These are phyloP conservation scores for Cladosporium cucumerinum DNA, from an alignment of 2,329 filamentous ascomycete genomes.

Conservation along the genomic window DNA sequence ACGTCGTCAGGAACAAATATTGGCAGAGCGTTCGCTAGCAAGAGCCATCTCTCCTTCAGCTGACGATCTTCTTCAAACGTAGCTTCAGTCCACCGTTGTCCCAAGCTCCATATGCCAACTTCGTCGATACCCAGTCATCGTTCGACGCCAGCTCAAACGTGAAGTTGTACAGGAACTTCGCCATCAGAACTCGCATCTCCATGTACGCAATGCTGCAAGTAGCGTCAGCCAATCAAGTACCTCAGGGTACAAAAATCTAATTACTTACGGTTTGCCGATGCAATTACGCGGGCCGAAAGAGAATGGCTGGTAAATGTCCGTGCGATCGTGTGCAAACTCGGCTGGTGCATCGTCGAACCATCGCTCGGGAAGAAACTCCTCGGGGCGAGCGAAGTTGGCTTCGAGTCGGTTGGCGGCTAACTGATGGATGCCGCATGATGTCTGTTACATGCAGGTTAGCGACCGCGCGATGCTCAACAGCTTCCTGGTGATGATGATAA, in stretches of 20 bases:
- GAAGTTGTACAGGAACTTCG: conserved; percentile 40
- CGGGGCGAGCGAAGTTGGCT: conserved; percentile 27
- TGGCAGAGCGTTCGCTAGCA: neutral
- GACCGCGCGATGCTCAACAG: neutral
- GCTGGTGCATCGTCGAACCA: conserved; percentile 27
- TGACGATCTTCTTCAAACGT: neutral
- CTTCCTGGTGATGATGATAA: neutral
- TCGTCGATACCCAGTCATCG: conserved; percentile 3
- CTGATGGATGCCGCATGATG: conserved; percentile 22
- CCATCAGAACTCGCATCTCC: conserved; percentile 39
- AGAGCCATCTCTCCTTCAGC: neutral
- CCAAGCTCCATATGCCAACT: conserved; percentile 5
- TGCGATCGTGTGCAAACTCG: conserved; percentile 15
- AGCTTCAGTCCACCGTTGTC: conserved; percentile 8
- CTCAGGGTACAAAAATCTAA: conserved; percentile 5
- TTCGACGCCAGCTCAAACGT: conserved; percentile 28
- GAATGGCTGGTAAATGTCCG: conserved; percentile 29
- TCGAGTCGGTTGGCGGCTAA: conserved; percentile 25
- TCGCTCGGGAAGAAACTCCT: conserved; percentile 31
- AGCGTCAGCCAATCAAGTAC: neutral
- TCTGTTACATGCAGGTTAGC: neutral
- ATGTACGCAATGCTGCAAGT: conserved; percentile 28
- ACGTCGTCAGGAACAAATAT: neutral
- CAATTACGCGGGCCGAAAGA: conserved; percentile 32
- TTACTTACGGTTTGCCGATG: conserved; percentile 21